phyloP scores from a whole-genome alignment of 371 early-diverging fungal species.

The Apophysomyces trapeziformis region DNA sequence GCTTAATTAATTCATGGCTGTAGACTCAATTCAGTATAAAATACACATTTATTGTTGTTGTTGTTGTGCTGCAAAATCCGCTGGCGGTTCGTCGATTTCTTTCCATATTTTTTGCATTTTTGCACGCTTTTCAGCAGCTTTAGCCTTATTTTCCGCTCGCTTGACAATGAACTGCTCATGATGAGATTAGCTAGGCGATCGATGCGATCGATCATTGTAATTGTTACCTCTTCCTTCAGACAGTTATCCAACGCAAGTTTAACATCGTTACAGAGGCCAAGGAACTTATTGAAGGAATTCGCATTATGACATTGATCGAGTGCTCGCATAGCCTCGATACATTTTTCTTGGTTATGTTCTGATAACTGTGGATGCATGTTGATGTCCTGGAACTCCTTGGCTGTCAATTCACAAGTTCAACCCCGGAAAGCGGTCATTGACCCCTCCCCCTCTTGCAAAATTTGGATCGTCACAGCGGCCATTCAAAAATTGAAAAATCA shows the following conservation, averaged over 20 bases:
- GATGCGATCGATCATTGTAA: background rate
- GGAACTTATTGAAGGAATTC: slow-evolving; percentile 48
- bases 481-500: background rate
- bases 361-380: slow-evolving; percentile 54
- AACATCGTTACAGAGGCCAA: slow-evolving; percentile 47
- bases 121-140: slow-evolving; percentile 41
- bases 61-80: slow-evolving; percentile 14
- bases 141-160: slow-evolving; percentile 44
- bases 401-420: too few species aligned
- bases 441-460: slow-evolving; percentile 1
- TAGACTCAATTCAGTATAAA: background rate
- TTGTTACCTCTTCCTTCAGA: slow-evolving; percentile 45
- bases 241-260: slow-evolving; percentile 46
- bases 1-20: slow-evolving; percentile 25
- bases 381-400: background rate
- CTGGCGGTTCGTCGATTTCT: slow-evolving; percentile 54
- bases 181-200: background rate
- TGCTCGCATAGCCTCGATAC: slow-evolving; percentile 47
- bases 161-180: slow-evolving; percentile 36
- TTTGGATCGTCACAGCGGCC: background rate
- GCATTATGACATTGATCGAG: slow-evolving; percentile 50
- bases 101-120: slow-evolving; percentile 50
- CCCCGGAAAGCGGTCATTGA: background rate
- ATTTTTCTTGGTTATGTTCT: slow-evolving; percentile 48
- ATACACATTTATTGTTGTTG: background rate